phyloP scores from a whole-genome alignment of 2,329 filamentous ascomycete species.

The Cadophora sp. region DNA sequence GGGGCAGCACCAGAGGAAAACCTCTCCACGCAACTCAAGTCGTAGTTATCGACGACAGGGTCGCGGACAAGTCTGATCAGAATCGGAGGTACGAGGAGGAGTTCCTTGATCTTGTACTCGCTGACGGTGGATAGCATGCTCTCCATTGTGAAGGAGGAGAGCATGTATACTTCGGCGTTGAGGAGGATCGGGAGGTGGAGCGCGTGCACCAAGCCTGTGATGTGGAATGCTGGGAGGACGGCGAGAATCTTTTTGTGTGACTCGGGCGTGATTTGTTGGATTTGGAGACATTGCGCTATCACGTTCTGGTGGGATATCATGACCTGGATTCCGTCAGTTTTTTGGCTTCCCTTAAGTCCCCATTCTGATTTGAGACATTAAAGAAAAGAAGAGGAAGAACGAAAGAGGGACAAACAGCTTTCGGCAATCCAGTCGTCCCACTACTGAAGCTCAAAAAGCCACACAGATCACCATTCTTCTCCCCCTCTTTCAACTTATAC shows the following conservation, averaged over 20 bases:
- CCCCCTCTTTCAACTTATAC: constrained; percentile 57
- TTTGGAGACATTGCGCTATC: constrained; percentile 57
- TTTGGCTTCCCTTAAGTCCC: not conserved
- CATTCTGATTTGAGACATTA: not conserved
- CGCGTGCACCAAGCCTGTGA: constrained; percentile 62
- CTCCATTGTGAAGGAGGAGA: constrained; percentile 68
- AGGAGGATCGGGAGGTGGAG: constrained; percentile 67
- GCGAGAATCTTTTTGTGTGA: constrained; percentile 72
- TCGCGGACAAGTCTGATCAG: constrained; percentile 63
- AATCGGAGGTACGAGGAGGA: constrained; percentile 77
- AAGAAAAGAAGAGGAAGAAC: not conserved
- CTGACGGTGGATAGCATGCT: constrained; percentile 66
- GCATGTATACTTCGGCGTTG: constrained; percentile 71
- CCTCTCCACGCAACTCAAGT: constrained; percentile 62
- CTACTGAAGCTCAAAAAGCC: constrained; percentile 54
- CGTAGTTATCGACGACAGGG: constrained; percentile 34
- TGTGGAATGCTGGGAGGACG: constrained; percentile 68
- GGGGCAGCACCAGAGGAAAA: constrained; percentile 58
- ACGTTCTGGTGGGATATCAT: constrained; percentile 48
- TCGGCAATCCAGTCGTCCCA: constrained; percentile 66
- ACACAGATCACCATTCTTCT: constrained; percentile 63
- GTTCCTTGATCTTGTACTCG: constrained; percentile 69
- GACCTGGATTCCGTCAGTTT: constrained; percentile 31
- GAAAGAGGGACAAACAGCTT: constrained; percentile 44
- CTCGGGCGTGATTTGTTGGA: constrained; percentile 57